These are phyloP conservation scores for Prunus yedoensis DNA, from an alignment of 331 rosid genomes.

Conservation along the genomic window DNA sequence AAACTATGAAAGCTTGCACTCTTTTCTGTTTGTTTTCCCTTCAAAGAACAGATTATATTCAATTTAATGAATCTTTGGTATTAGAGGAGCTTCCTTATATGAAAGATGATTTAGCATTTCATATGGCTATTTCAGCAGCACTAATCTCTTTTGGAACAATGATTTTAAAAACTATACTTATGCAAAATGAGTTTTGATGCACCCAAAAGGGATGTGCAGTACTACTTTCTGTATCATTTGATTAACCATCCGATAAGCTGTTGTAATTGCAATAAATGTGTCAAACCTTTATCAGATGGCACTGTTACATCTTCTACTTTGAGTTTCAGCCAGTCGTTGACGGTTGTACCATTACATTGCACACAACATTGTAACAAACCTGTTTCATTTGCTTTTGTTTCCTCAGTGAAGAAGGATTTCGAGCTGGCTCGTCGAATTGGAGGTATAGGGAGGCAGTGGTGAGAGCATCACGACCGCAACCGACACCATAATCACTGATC, in stretches of 20 bases:
- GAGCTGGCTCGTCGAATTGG: constrained; percentile 84
- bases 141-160: too few species aligned
- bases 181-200: not conserved
- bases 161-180: too few species aligned
- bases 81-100: not conserved
- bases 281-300: not conserved
- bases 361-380: not conserved
- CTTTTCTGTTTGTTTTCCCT: not conserved
- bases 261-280: not conserved
- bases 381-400: constrained; percentile 28
- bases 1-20: not conserved
- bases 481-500: constrained; percentile 6
- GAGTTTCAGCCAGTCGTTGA: constrained; percentile 2
- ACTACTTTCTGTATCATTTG: not conserved
- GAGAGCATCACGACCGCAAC: constrained; percentile 12
- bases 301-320: not conserved
- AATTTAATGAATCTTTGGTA: not conserved
- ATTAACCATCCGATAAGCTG: not conserved
- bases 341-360: not conserved
- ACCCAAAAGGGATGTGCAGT: not conserved
- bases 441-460: constrained; percentile 71
- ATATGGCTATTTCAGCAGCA: too few species aligned
- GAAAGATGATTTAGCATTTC: too few species aligned
- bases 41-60: not conserved
- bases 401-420: constrained; percentile 81